These are phyloP conservation scores for Carex littledalei DNA, from an alignment of 176 grass and related monocot species.

Conservation along the genomic window DNA sequence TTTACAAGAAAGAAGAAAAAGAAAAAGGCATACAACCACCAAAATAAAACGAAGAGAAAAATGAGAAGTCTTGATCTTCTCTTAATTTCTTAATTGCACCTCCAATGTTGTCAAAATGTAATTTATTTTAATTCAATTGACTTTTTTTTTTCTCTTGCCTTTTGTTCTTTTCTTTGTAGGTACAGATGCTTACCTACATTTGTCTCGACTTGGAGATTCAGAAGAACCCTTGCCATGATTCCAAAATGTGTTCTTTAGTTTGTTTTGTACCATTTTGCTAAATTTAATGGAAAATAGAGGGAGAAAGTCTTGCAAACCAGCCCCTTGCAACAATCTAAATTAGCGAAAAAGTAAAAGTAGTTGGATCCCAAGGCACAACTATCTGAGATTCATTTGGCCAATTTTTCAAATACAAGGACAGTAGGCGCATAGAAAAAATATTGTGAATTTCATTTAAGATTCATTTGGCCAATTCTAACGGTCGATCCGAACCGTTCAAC, in stretches of 20 bases:
- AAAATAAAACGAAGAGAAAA: neutral
- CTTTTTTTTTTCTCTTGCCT: neutral
- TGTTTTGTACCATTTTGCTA: neutral
- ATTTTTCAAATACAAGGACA: neutral
- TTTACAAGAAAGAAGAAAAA: neutral
- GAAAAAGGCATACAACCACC: neutral
- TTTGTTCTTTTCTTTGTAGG: slow-evolving; percentile 28
- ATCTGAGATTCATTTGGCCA: neutral
- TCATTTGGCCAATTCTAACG: too few species aligned
- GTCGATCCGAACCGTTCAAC: too few species aligned
- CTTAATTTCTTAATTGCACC: neutral
- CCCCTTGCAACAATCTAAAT: neutral
- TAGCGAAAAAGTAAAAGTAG: neutral
- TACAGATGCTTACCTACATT: slow-evolving; percentile 64
- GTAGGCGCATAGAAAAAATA: too few species aligned
- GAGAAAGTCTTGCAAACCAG: neutral
- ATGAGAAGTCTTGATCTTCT: neutral
- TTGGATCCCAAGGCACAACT: too few species aligned
- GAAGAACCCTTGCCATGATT: slow-evolving; percentile 58
- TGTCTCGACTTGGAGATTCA: slow-evolving; percentile 65
- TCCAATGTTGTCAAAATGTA: neutral
- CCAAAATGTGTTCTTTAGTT: neutral
- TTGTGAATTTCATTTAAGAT: too few species aligned
- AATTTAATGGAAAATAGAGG: neutral
- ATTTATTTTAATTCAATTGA: neutral